Conservation (phyloP, 805 yeast genomes). For the Yarrowia deformans region DNA sequence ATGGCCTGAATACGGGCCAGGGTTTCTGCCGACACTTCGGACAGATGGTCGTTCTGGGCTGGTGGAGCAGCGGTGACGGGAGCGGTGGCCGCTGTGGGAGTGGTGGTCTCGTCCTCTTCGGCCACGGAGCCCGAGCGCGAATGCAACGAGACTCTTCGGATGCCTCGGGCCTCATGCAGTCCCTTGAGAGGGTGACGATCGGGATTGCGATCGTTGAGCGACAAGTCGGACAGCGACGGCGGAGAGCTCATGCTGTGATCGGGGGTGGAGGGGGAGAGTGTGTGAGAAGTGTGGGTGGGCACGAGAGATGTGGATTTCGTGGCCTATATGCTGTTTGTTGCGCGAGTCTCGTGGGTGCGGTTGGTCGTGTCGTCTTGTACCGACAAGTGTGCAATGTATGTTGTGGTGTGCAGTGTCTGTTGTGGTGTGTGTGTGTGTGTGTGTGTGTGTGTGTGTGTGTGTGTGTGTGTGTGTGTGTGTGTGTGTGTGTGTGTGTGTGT, state of each 20-base stretch:
- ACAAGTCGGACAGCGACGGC: constrained; percentile 35
- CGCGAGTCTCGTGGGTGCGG: too few relatives aligned
- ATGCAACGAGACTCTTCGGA: constrained; percentile 14
- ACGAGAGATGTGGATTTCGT: not conserved
- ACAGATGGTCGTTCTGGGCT: not conserved
- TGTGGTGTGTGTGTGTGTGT: too few relatives aligned
- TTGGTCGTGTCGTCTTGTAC: constrained; percentile 6
- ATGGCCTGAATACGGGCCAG: constrained; percentile 89
- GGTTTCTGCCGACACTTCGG: constrained; percentile 62
- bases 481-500: not conserved
- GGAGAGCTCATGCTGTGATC: constrained; percentile 28
- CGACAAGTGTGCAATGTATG: not conserved
- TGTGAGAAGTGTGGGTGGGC: not conserved
- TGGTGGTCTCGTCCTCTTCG: constrained; percentile 11
- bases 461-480: not conserved
- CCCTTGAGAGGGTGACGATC: constrained; percentile 28
- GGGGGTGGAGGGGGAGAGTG: not conserved
- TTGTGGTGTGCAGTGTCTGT: not conserved
- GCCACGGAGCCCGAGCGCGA: constrained; percentile 16
- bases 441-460: not conserved
- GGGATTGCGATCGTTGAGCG: constrained; percentile 33
- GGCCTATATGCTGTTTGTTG: not conserved
- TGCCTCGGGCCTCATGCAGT: constrained; percentile 26
- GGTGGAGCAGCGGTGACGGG: not conserved
- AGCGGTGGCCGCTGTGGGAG: not conserved